Base-by-base conservation (phyloP, 108 stramenopile genomes). In the Stephanodiscus triporus region DNA sequence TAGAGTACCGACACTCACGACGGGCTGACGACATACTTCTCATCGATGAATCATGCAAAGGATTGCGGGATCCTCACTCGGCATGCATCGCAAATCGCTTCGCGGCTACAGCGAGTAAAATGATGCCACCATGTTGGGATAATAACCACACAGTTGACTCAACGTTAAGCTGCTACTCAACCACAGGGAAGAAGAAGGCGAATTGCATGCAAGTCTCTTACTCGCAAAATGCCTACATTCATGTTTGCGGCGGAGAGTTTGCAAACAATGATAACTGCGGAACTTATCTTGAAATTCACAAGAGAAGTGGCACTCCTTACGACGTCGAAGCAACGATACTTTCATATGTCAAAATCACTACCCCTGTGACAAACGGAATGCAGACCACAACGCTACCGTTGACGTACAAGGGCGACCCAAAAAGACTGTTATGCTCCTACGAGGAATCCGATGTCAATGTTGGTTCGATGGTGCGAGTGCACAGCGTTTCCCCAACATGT, bases 121-220 rank as follows among this genome's bases (percentile, higher is more conserved):
- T 63, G 56, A 63, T 42, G 42, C 83, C 86, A 3, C 55, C 80
- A 6, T 87, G 86, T 55, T 83, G 75, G 77, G 86, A 87, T 66
- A 74, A 84, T 64, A 87, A 87, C 66, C 63, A 72, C 36, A 85
- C 86, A 14, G 84, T 87, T 20, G 77, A 87, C 63, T 61, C 86
- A 32, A 77, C 74, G 38, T 42, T 76, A 30, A 57, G 61, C 40
- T 87, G 86, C 55, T 75, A 48, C 53, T 70, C 67, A 20, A 34
- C 72, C 14, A 62, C 37, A 0, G 83, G 81, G 9, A 76, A 73
- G 24, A 65, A 50, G 23, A 50, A 42, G 19, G 34, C 55, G 6
- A 51, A 87, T 51, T 87, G 84, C 68, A 82, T 87, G 74, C 84
- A 87, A 54, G 72, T 83, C 38, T 73, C 73, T 17, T 83, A 76